Evolutionary conservation across 345 rosid genomes (phyloP).

Genomic region (Syzygium jambos): DNA sequence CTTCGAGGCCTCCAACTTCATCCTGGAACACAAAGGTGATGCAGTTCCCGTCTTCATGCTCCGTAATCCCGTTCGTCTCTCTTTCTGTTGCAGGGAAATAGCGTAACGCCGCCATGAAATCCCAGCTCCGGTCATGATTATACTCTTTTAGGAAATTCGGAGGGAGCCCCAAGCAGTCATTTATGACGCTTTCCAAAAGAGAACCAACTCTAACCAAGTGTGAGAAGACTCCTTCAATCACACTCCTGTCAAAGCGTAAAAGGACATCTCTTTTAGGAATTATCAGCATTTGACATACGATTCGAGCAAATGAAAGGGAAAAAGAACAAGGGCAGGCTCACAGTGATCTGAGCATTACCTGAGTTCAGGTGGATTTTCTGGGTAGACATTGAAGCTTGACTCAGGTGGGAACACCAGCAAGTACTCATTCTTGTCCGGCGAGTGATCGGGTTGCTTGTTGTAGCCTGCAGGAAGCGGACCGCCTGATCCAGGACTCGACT

Average conservation of each 20-base stretch:
- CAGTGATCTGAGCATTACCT: constrained; percentile 8
- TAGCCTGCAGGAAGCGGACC: constrained; percentile 41
- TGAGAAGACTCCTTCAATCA: constrained; percentile 24
- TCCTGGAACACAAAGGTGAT: constrained; percentile 46
- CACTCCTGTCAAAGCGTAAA: constrained; percentile 10
- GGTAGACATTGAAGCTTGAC: constrained; percentile 35
- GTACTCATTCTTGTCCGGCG: constrained; percentile 36
- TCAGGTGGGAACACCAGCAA: constrained; percentile 29
- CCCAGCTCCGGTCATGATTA: constrained; percentile 49
- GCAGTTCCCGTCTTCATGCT: constrained; percentile 42
- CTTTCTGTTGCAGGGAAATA: constrained; percentile 31
- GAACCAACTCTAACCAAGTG: constrained; percentile 12
- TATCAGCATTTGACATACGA: background rate
- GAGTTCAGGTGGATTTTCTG: constrained; percentile 28
- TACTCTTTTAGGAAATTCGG: constrained; percentile 26
- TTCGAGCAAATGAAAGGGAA: background rate
- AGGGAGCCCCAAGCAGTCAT: constrained; percentile 40
- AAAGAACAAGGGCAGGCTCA: background rate
- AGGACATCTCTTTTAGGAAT: background rate
- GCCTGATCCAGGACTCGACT: constrained; percentile 8
- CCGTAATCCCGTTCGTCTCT: constrained; percentile 30
- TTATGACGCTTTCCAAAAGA: constrained; percentile 29
- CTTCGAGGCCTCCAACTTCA: constrained; percentile 40
- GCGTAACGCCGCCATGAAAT: constrained; percentile 26
- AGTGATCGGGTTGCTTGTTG: constrained; percentile 21